These are phyloP conservation scores for Lactifluus hygrophoroides DNA, from an alignment of 768 basidiomycete species.

Conservation along the genomic window DNA sequence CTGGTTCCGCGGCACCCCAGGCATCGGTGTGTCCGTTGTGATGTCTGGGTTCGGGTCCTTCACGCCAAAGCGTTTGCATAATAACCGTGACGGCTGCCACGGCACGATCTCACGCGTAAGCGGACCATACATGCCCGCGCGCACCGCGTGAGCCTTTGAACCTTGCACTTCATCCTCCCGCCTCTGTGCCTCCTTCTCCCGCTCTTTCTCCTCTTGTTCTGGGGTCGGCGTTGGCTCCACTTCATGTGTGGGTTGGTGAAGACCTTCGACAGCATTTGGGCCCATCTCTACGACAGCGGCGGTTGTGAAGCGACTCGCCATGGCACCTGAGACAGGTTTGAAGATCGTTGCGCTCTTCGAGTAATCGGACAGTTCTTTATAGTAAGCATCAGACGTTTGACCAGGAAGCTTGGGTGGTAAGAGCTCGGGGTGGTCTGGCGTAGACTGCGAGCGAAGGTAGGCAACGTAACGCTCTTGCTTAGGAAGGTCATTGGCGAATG, in stretches of 20 bases:
- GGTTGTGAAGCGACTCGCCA: constrained; percentile 90
- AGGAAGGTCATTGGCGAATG: constrained; percentile 63
- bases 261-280: constrained; percentile 54
- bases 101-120: constrained; percentile 66
- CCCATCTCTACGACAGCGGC: constrained; percentile 64
- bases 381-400: constrained; percentile 61
- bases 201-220: constrained; percentile 31
- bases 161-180: constrained; percentile 49
- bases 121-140: constrained; percentile 82
- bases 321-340: constrained; percentile 84
- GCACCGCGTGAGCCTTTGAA: constrained; percentile 75
- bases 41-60: constrained; percentile 71
- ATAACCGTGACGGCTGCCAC: constrained; percentile 77
- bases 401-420: constrained; percentile 46
- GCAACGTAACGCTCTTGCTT: constrained; percentile 83
- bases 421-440: constrained; percentile 32
- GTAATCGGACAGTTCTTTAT: constrained; percentile 79
- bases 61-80: constrained; percentile 93
- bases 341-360: constrained; percentile 83
- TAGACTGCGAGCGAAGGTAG: constrained; percentile 70
- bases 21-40: constrained; percentile 26
- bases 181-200: constrained; percentile 35
- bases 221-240: constrained; percentile 28
- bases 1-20: neutral
- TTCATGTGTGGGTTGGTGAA: constrained; percentile 37